These are phyloP conservation scores for Cladosporium austrohemisphaericum DNA, from an alignment of 2,329 filamentous ascomycete genomes.

Conservation along the genomic window DNA sequence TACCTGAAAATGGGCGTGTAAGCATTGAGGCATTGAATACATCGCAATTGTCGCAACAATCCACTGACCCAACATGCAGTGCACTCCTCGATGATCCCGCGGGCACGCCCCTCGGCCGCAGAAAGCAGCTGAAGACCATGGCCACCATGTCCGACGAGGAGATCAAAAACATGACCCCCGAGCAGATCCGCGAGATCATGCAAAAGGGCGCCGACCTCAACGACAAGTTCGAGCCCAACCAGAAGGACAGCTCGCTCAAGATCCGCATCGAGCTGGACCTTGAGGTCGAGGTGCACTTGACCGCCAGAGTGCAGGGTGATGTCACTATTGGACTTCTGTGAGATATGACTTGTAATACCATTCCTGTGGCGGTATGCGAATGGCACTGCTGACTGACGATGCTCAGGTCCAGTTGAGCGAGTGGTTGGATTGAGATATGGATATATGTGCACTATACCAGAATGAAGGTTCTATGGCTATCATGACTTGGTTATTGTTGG, in stretches of 20 bases:
- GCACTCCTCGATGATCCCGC: conserved; percentile 15
- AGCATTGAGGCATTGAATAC: not conserved
- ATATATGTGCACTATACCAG: not conserved
- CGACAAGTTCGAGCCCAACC: conserved; percentile 17
- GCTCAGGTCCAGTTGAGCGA: conserved; percentile 3
- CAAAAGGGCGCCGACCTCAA: conserved; percentile 10
- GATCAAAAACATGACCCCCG: conserved; percentile 15
- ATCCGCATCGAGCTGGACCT: conserved; percentile 29
- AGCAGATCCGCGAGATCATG: conserved; percentile 16
- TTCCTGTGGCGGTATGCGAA: conserved; percentile 5
- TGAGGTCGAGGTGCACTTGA: conserved; percentile 30
- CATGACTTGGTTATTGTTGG: not conserved
- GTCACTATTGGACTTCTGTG: conserved; percentile 30
- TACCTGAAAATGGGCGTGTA: conserved; percentile 9
- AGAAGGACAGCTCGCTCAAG: conserved; percentile 27
- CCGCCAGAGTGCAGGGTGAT: conserved; percentile 29
- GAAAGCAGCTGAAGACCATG: conserved; percentile 18
- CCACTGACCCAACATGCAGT: not conserved
- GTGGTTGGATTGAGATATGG: not conserved
- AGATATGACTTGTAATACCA: conserved; percentile 10
- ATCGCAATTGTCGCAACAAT: not conserved
- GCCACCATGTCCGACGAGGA: conserved; percentile 16
- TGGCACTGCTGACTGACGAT: conserved; percentile 3
- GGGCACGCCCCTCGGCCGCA: conserved; percentile 11
- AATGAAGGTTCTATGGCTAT: not conserved